Evolutionary conservation across 1,284 basidiomycete species (phyloP), one percentile per base, ranked within the genome.

Genomic region (Heterobasidion occidentale): DNA sequence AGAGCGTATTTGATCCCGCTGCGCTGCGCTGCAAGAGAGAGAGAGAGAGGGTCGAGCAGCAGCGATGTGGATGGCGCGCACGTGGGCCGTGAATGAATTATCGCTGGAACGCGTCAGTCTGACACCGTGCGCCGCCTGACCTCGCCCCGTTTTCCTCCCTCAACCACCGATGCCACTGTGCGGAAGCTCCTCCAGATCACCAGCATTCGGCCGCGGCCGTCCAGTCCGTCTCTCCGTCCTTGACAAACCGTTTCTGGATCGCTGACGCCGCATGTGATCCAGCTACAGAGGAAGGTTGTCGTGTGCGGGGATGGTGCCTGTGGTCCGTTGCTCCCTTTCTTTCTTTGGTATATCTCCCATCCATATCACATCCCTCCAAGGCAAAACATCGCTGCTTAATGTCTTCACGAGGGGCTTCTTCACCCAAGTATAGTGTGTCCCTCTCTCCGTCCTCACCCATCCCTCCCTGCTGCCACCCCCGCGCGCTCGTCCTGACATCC

Each of bases 261-360:
- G 20, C 35, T 36, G 11, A 20, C 46, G 3, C 47, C 36, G 38
- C 17, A 36, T 49, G 11, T 38, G 17, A 27, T 27, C 42, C 53
- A 84, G 81, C 65, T 87, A 50, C 80, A 83, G 66, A 75, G 84
- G 46, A 90, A 91, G 71, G 77, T 90, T 7, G 88, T 91, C 2
- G 86, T 97, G 7, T 86, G 93, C 59, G 94, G 94, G 44, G 94
- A 98, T 71, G 94, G 94, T 62, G 94, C 93, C 52, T 94, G 90
- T 65, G 94, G 94, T 86, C 68, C 56, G 76, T 67, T 46, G 62
- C 59, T 51, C 53, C 61, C 58, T 53, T 42, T 45, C 36, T 51
- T 51, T 47, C 46, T 33, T 60, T 58, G 58, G 35, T 27, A 47
- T 48, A 33, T 14, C 27, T 47, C 27, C 9, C 36, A 36, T 52